phyloP scores from a whole-genome alignment of 2,329 filamentous ascomycete genomes.

The Plectosphaerella cucumerina region DNA sequence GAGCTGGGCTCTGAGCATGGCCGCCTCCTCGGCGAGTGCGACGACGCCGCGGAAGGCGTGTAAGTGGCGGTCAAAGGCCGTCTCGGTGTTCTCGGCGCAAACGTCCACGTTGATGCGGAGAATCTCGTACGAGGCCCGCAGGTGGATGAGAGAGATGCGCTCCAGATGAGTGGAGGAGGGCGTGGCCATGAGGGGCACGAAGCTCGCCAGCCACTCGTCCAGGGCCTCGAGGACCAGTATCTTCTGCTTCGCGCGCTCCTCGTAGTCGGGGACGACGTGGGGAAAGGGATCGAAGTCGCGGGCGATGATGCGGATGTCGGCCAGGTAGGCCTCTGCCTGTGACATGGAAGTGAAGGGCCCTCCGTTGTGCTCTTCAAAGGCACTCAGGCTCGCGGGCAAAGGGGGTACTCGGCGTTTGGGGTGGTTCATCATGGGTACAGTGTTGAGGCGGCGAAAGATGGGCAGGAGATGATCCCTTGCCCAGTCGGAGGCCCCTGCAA shows the following conservation, averaged over 20 bases:
- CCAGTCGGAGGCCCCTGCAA: not conserved
- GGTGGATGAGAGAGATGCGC: conserved; percentile 6
- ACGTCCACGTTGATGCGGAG: conserved; percentile 31
- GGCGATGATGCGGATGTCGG: not conserved
- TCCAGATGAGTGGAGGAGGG: not conserved
- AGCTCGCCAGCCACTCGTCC: not conserved
- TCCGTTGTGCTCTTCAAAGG: not conserved
- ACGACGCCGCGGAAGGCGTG: conserved; percentile 30
- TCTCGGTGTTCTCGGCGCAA: conserved; percentile 20
- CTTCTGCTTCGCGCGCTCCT: not conserved
- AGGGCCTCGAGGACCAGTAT: not conserved
- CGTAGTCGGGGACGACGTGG: not conserved
- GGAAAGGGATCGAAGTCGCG: not conserved
- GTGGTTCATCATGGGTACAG: not conserved
- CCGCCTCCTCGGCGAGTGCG: conserved; percentile 18
- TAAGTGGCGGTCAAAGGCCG: conserved; percentile 28
- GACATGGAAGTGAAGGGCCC: not conserved
- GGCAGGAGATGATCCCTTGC: not conserved
- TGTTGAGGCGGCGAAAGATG: conserved; percentile 1
- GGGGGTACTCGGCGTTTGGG: not conserved
- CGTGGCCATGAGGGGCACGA: not conserved
- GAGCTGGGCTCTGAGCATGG: not conserved
- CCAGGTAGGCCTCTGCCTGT: not conserved
- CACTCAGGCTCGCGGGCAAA: not conserved
- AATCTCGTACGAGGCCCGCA: conserved; percentile 17